A percentile compares a stretch with the other conserved stretches of the same genome.
Conservation (phyloP, 2,329 filamentous ascomycete species). For the Pyrenophora tritici-repentis region DNA sequence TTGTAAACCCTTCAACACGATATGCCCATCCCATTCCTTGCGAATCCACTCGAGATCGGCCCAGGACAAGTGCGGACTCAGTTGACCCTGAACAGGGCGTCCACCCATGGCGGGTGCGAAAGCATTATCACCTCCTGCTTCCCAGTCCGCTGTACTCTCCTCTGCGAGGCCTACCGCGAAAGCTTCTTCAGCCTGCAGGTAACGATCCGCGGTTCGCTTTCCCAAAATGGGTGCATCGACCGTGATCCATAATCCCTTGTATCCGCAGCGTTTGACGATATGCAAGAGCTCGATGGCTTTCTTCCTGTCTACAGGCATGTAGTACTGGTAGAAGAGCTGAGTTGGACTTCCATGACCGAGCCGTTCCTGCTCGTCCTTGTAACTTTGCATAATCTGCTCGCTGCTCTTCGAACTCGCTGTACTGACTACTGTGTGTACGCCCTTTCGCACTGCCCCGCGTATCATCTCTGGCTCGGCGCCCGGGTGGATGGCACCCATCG, state of each 20-base stretch:
- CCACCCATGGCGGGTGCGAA: slow-evolving; percentile 63
- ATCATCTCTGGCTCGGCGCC: slow-evolving; percentile 46
- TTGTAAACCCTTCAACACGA: slow-evolving; percentile 54
- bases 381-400: slow-evolving; percentile 42
- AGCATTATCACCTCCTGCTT: slow-evolving; percentile 57
- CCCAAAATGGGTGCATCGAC: slow-evolving; percentile 45
- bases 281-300: slow-evolving; percentile 42
- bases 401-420: slow-evolving; percentile 41
- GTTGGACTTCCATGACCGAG: slow-evolving; percentile 36
- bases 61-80: slow-evolving; percentile 56
- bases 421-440: slow-evolving; percentile 44
- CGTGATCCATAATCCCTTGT: slow-evolving; percentile 45
- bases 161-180: slow-evolving; percentile 57
- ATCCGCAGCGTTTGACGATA: slow-evolving; percentile 38
- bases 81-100: slow-evolving; percentile 39
- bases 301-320: slow-evolving; percentile 41
- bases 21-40: slow-evolving; percentile 47
- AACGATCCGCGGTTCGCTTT: slow-evolving; percentile 43
- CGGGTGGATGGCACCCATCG: slow-evolving; percentile 41
- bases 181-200: slow-evolving; percentile 54
- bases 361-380: slow-evolving; percentile 29
- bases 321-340: slow-evolving; percentile 43
- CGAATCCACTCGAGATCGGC: slow-evolving; percentile 54
- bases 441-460: slow-evolving; percentile 41
- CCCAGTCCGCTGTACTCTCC: slow-evolving; percentile 57